These are phyloP conservation scores for Trichothecium roseum DNA, from an alignment of 2,329 filamentous ascomycete species.

Conservation along the genomic window DNA sequence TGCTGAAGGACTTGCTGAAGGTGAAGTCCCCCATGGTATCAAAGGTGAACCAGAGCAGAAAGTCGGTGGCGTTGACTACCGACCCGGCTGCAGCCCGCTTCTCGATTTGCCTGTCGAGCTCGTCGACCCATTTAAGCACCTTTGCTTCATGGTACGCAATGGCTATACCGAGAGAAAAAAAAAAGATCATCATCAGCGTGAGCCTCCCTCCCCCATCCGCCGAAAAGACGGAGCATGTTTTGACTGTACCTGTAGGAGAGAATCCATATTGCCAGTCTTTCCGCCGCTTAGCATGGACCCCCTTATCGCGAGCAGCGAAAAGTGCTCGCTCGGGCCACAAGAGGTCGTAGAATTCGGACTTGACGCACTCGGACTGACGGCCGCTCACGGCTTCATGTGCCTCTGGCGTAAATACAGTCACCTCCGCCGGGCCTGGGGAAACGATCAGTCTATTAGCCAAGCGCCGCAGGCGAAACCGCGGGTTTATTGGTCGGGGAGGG, in stretches of 20 bases:
- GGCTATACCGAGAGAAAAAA: too few species aligned
- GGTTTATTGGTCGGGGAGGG: too few species aligned
- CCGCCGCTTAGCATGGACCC: constrained; percentile 17
- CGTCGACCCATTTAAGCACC: too few species aligned
- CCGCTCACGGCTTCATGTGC: constrained; percentile 17
- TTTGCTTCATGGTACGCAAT: too few species aligned
- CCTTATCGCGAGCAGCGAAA: constrained; percentile 17
- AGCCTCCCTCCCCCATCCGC: too few species aligned
- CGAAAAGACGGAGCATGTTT: too few species aligned
- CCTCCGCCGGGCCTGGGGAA: constrained; percentile 16
- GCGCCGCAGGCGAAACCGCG: too few species aligned
- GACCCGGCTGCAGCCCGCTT: too few species aligned
- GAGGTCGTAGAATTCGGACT: constrained; percentile 22
- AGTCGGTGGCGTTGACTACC: constrained; percentile 18
- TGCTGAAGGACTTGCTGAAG: constrained; percentile 22
- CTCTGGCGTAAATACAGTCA: constrained; percentile 18
- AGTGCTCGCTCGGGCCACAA: constrained; percentile 16
- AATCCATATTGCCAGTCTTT: constrained; percentile 18
- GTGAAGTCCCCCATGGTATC: constrained; percentile 28
- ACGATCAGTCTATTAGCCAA: constrained; percentile 1
- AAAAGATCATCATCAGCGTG: too few species aligned
- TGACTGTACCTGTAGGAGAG: constrained; percentile 1
- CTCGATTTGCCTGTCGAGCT: too few species aligned
- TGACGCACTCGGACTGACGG: constrained; percentile 15
- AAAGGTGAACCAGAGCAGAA: constrained; percentile 25